Evolutionary conservation across 2,329 filamentous ascomycete genomes (phyloP).

Genomic region (Colletotrichum endophyticum): DNA sequence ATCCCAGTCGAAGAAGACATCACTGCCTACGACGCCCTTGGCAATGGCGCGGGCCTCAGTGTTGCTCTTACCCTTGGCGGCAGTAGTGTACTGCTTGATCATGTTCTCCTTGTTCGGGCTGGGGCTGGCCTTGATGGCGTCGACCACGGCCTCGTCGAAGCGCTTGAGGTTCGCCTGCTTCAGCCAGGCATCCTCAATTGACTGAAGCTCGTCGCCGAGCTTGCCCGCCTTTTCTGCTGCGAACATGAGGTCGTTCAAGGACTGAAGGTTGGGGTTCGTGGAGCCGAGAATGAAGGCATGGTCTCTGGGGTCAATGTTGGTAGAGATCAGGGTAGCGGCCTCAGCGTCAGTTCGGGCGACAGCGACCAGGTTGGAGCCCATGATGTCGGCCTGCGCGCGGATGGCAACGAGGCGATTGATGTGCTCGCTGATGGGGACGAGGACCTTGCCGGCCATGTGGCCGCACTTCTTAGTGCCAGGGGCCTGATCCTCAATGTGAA

Average conservation of each 20-base stretch:
- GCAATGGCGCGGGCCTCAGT: slow-evolving; percentile 81
- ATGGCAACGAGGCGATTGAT: slow-evolving; percentile 98
- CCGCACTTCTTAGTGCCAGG: slow-evolving; percentile 99
- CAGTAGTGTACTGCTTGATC: slow-evolving; percentile 68
- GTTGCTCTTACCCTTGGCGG: slow-evolving; percentile 85
- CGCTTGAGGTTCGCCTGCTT: slow-evolving; percentile 80
- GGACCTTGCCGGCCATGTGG: slow-evolving; percentile 98
- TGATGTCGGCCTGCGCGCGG: slow-evolving; percentile 96
- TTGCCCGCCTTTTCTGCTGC: slow-evolving; percentile 85
- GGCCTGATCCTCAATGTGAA: slow-evolving; percentile 98
- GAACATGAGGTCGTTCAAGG: slow-evolving; percentile 89
- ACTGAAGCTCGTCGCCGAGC: slow-evolving; percentile 79
- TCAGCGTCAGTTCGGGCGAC: slow-evolving; percentile 97
- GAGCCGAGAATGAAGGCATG: slow-evolving; percentile 90
- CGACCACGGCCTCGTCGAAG: slow-evolving; percentile 88
- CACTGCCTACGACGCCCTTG: slow-evolving; percentile 75
- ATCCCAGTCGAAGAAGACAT: slow-evolving; percentile 96
- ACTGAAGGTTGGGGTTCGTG: slow-evolving; percentile 84
- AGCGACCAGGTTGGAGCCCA: slow-evolving; percentile 90
- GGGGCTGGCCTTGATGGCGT: slow-evolving; percentile 75
- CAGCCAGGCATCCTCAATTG: slow-evolving; percentile 90
- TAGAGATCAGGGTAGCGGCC: slow-evolving; percentile 95
- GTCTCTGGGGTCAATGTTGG: slow-evolving; percentile 93
- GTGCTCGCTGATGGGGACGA: slow-evolving; percentile 96
- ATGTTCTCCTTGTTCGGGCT: slow-evolving; percentile 72